These are phyloP conservation scores for Cladosporium sp. DNA, from an alignment of 2,329 filamentous ascomycete species.

Conservation along the genomic window DNA sequence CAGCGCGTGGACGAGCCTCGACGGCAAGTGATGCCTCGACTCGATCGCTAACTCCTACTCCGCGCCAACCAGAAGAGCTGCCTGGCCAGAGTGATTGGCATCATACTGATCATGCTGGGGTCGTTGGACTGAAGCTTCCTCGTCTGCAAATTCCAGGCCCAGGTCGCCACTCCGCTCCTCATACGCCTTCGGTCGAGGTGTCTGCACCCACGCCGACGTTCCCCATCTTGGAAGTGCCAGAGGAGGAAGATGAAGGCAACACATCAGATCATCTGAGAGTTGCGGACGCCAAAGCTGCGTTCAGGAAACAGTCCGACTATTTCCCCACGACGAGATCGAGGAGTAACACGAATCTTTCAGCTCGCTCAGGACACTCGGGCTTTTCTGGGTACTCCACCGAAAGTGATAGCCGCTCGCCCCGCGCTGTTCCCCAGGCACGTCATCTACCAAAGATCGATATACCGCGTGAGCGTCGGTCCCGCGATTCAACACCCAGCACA, in stretches of 20 bases:
- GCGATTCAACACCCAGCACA: constrained; percentile 42
- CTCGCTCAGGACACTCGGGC: not conserved
- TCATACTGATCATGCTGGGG: constrained; percentile 8
- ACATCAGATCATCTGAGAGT: constrained; percentile 10
- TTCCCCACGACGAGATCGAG: constrained; percentile 6
- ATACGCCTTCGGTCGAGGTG: constrained; percentile 12
- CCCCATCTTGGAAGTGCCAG: constrained; percentile 8
- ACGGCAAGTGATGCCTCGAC: constrained; percentile 59
- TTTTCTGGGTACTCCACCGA: constrained; percentile 8
- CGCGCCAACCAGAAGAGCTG: constrained; percentile 11
- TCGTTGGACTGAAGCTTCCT: constrained; percentile 7
- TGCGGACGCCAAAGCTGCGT: constrained; percentile 1
- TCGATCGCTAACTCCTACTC: constrained; percentile 45
- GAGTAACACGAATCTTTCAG: constrained; percentile 7
- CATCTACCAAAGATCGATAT: constrained; percentile 45
- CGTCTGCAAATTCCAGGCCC: constrained; percentile 8
- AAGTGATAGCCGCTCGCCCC: constrained; percentile 23
- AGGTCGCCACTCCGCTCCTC: constrained; percentile 15
- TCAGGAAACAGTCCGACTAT: constrained; percentile 8
- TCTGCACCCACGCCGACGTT: constrained; percentile 15
- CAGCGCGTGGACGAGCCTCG: constrained; percentile 47
- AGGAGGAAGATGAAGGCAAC: constrained; percentile 8
- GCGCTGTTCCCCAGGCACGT: constrained; percentile 33
- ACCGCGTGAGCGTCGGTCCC: constrained; percentile 34
- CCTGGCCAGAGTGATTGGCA: not conserved